Conservation (phyloP, 441 rosid species). For the Erodium moschatum region DNA sequence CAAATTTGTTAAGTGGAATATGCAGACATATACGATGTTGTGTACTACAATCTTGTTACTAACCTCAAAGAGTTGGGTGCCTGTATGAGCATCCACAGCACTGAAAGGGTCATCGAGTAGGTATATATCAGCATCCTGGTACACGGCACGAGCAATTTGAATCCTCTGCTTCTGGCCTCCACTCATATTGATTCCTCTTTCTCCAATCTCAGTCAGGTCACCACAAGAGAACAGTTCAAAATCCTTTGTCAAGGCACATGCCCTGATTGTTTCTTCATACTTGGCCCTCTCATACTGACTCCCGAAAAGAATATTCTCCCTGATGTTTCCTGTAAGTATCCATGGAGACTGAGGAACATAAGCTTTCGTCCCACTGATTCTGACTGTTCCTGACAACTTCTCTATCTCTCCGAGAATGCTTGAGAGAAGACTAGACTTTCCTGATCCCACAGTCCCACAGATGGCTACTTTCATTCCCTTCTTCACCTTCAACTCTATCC, state of each 20-base stretch:
- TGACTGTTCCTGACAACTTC: constrained; percentile 63
- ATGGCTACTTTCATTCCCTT: constrained; percentile 92
- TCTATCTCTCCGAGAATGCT: constrained; percentile 76
- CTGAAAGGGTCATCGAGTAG: constrained; percentile 95
- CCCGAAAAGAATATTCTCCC: constrained; percentile 84
- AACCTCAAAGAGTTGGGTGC: constrained; percentile 81
- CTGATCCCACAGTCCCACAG: constrained; percentile 95
- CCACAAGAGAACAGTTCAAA: constrained; percentile 71
- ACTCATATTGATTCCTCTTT: constrained; percentile 96
- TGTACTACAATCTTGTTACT: neutral
- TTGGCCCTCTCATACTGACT: constrained; percentile 41
- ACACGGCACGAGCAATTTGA: constrained; percentile 92
- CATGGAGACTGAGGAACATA: constrained; percentile 92
- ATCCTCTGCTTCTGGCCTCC: constrained; percentile 98
- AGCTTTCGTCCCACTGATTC: constrained; percentile 74
- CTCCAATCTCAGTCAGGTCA: constrained; percentile 90
- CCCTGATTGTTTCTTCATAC: constrained; percentile 57
- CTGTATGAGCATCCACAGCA: constrained; percentile 98
- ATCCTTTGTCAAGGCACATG: constrained; percentile 80
- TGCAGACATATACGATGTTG: neutral
- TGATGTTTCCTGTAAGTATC: constrained; percentile 83
- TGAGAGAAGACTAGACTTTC: constrained; percentile 87
- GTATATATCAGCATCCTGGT: constrained; percentile 89
- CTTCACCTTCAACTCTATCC: constrained; percentile 55
- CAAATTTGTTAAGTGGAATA: neutral